Percentiles rank a stretch among this genome's conserved stretches.
Conservation (phyloP, 1,284 basidiomycete species). For the Coriolopsis trogii region DNA sequence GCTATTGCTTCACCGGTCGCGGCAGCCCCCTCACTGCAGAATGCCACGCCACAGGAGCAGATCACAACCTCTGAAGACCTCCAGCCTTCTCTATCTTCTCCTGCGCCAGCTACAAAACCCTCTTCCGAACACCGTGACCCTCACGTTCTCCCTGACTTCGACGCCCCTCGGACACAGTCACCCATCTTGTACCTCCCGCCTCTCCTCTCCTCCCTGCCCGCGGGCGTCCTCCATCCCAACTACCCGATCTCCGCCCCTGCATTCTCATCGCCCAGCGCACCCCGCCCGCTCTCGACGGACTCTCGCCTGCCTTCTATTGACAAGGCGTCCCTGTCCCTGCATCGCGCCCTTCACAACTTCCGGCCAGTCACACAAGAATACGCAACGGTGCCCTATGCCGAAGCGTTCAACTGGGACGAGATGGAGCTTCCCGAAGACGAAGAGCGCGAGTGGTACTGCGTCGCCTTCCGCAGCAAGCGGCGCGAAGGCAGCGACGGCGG, state of each 20-base stretch:
- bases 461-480: conserved; percentile 84
- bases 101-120: no score
- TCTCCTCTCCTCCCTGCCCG: conserved; percentile 73
- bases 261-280: conserved; percentile 33
- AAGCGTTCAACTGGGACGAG: conserved; percentile 88
- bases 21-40: no score
- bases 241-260: conserved; percentile 25
- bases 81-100: no score
- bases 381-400: conserved; percentile 61
- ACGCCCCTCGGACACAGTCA: conserved; percentile 38
- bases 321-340: conserved; percentile 79
- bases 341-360: conserved; percentile 83
- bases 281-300: conserved; percentile 59
- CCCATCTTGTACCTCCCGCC: conserved; percentile 81
- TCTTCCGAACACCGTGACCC: conserved; percentile 54
- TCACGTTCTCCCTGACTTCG: conserved; percentile 63
- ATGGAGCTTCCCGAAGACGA: conserved; percentile 67
- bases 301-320: conserved; percentile 84
- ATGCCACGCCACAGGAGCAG: no score
- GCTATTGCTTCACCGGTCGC: conserved; percentile 14
- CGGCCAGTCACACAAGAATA: conserved; percentile 64
- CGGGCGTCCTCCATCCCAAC: conserved; percentile 26
- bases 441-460: conserved; percentile 88
- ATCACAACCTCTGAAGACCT: no score
- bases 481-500: conserved; percentile 68